phyloP scores from a whole-genome alignment of 148 eudicot species.

The Rhododendron vialii region DNA sequence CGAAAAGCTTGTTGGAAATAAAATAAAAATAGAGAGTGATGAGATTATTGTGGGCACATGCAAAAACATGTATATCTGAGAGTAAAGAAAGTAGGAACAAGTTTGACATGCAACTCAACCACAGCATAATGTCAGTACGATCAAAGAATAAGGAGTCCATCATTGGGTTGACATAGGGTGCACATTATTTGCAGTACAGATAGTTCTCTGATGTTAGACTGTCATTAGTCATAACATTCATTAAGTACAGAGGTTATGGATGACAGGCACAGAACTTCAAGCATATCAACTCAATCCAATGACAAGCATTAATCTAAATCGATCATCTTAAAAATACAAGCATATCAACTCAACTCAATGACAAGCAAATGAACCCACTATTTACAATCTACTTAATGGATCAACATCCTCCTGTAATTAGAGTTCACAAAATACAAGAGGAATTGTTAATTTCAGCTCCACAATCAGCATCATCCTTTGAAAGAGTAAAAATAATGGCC shows the following conservation, averaged over 20 bases:
- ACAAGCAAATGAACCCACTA: neutral
- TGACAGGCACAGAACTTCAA: neutral
- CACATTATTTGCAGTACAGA: neutral
- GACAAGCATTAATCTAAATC: neutral
- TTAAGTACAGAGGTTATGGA: neutral
- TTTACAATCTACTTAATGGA: neutral
- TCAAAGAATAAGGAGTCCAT: neutral
- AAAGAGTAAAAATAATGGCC: neutral
- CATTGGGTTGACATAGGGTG: neutral
- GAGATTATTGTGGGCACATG: neutral
- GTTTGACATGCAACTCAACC: neutral
- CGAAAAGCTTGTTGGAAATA: neutral
- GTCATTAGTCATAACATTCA: neutral
- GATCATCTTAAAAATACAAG: neutral
- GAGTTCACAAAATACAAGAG: neutral
- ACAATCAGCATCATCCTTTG: neutral
- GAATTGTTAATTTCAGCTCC: neutral
- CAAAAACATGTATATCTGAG: neutral
- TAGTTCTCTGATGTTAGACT: neutral
- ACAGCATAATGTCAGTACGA: neutral
- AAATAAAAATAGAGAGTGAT: neutral
- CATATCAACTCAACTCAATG: neutral
- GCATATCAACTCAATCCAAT: neutral
- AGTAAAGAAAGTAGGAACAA: neutral
- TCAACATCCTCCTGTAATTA: neutral